Evolutionary conservation across 2,329 filamentous ascomycete species (phyloP).

Genomic region (Elsinoe ampelina): DNA sequence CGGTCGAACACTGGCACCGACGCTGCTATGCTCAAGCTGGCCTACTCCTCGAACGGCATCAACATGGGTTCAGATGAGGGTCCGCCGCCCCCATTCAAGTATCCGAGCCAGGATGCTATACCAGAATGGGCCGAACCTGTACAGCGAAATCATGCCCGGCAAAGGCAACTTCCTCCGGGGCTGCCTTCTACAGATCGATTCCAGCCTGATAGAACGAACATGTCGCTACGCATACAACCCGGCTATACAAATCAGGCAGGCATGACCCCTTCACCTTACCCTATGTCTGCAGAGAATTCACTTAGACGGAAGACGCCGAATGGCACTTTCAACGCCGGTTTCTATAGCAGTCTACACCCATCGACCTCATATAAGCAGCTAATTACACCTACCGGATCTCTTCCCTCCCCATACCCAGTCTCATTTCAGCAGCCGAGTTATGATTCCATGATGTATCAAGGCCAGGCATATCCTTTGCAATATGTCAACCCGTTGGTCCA

Average conservation of each 20-base stretch:
- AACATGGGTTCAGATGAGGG: neutral
- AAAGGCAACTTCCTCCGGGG: neutral
- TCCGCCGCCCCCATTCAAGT: neutral
- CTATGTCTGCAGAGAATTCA: slow-evolving; percentile 54
- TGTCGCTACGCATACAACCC: neutral
- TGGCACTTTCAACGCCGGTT: slow-evolving; percentile 84
- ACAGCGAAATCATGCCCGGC: neutral
- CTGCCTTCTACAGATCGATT: neutral
- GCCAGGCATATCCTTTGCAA: slow-evolving; percentile 25
- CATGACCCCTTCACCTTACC: neutral
- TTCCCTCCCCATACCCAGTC: neutral
- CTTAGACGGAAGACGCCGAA: slow-evolving; percentile 86
- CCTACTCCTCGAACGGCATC: neutral
- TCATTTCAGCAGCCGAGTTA: slow-evolving; percentile 38
- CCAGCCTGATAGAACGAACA: neutral
- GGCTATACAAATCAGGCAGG: neutral
- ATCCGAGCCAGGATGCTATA: neutral
- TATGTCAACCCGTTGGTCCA: slow-evolving; percentile 30
- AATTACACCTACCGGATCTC: slow-evolving; percentile 47
- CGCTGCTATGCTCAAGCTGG: neutral
- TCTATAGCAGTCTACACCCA: slow-evolving; percentile 59
- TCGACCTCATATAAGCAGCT: slow-evolving; percentile 61
- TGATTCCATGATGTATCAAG: slow-evolving; percentile 54
- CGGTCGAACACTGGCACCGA: neutral
- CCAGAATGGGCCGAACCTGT: neutral